Evolutionary conservation across 768 basidiomycete genomes (phyloP), one percentile per base, ranked within the genome.

Genomic region (Rhodocollybia butyracea): DNA sequence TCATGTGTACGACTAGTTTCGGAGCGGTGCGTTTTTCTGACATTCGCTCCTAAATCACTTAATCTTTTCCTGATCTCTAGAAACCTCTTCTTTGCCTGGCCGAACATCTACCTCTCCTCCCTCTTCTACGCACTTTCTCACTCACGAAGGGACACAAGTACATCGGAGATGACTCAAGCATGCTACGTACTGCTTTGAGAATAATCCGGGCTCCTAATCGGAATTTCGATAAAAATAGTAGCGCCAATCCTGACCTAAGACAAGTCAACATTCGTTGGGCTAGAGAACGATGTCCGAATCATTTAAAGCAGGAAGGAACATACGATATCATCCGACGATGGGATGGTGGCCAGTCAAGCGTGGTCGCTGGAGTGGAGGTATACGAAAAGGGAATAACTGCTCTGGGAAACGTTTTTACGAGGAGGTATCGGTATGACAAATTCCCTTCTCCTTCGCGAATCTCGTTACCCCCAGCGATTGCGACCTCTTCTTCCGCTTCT

Each of bases 221-320:
- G 31, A 58, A 55, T 31, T 12, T 10, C 13, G 21, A 34, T 24
- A 38, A 15, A 10, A 17, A 17, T 22, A 36, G 4, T 12, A 39
- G 7, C n/a, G 12, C 48, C 12, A 50, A 50, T 26, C 51, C 51
- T 13, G 43, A 43, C 0, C 62, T 80, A 39, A 67, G 69, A 58
- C 74, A 77, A 57, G 70, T 80, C 34, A 76, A 64, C 57, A 69
- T 81, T 32, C 69, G 78, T n/a, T 79, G 76, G 76, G 78, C 77
- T 30, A 66, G 74, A 43, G 76, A 79, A 56, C 67, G 66, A 48
- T 76, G 76, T 56, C 72, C 73, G 22, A 78, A 79, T 48, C 77
- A 78, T 59, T 63, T 81, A 24, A 80, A 80, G 57, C 76, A 50
- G 57, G 52, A 55, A 55, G 50, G 51, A 24, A 30, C 40, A 7